Percentiles rank a stretch among this genome's conserved stretches.
Evolutionary conservation across 495 filamentous ascomycete species (phyloP).

Genomic region (Clavariopsis aquatica): DNA sequence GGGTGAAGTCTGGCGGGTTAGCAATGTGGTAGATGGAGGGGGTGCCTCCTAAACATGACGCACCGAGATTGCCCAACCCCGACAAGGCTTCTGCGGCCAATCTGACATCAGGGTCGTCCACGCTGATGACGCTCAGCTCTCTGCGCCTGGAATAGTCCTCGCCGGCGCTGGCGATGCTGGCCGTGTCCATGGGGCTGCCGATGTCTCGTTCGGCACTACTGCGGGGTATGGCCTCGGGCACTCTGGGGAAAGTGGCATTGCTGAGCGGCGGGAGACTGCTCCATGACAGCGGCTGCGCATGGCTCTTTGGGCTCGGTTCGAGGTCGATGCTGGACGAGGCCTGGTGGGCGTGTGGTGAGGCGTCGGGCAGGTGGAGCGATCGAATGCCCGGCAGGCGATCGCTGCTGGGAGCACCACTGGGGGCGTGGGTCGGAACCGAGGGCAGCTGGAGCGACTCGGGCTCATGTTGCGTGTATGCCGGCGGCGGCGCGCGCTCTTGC

Average conservation of each 20-base stretch:
- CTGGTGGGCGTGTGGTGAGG: not conserved
- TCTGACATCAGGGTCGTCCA: slow-evolving; percentile 80
- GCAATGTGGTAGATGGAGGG: not conserved
- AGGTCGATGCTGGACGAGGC: not conserved
- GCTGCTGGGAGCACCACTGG: slow-evolving; percentile 1
- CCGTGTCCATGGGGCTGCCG: slow-evolving; percentile 35
- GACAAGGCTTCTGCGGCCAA: slow-evolving; percentile 84
- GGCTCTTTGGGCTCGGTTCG: slow-evolving; percentile 24
- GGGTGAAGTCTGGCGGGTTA: slow-evolving; percentile 53
- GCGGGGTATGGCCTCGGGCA: slow-evolving; percentile 18
- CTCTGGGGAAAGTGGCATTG: slow-evolving; percentile 25
- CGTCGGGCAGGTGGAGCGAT: slow-evolving; percentile 38
- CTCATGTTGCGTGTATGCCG: slow-evolving; percentile 41
- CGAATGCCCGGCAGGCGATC: slow-evolving; percentile 37
- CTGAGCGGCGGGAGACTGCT: slow-evolving; percentile 16
- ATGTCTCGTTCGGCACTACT: slow-evolving; percentile 24
- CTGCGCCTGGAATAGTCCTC: slow-evolving; percentile 13
- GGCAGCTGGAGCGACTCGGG: slow-evolving; percentile 39
- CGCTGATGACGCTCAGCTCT: slow-evolving; percentile 52
- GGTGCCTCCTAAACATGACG: not conserved
- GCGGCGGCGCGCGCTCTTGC: slow-evolving; percentile 38
- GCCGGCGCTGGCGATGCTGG: slow-evolving; percentile 32
- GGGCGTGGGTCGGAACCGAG: slow-evolving; percentile 37
- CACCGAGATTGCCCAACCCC: slow-evolving; percentile 76
- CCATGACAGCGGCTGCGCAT: slow-evolving; percentile 10